phyloP scores from a whole-genome alignment of 371 early-diverging fungal genomes.

The Mucor irregularis region DNA sequence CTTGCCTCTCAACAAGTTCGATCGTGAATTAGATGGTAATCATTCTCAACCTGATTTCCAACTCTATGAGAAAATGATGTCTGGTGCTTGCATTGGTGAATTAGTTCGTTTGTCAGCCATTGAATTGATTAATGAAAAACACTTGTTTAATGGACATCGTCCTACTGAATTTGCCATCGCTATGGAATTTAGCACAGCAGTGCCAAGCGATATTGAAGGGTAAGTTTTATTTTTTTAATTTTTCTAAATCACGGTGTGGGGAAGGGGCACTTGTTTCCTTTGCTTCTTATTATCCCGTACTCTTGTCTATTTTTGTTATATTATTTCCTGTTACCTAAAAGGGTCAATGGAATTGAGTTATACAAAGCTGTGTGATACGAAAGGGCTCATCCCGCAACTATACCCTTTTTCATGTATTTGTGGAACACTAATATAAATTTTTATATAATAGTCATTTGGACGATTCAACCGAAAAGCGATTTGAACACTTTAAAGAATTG shows the following conservation, averaged over 20 bases:
- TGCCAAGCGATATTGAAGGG: slow-evolving; percentile 60
- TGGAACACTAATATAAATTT: slow-evolving; percentile 1
- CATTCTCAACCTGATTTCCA: slow-evolving; percentile 63
- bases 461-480: slow-evolving; percentile 3
- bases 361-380: too few relatives aligned
- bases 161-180: slow-evolving; percentile 66
- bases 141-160: slow-evolving; percentile 54
- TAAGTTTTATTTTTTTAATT: slow-evolving; percentile 1
- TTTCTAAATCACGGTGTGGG: too few relatives aligned
- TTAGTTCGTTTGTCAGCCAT: slow-evolving; percentile 67
- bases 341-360: too few relatives aligned
- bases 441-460: slow-evolving; percentile 11
- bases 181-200: slow-evolving; percentile 84
- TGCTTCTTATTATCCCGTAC: not conserved
- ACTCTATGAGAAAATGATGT: slow-evolving; percentile 80
- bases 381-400: too few relatives aligned
- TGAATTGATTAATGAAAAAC: slow-evolving; percentile 55
- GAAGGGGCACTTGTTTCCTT: too few relatives aligned
- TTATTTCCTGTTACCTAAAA: too few relatives aligned
- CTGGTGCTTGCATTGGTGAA: slow-evolving; percentile 83
- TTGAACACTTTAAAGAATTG: slow-evolving; percentile 14
- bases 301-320: not conserved
- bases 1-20: slow-evolving; percentile 71
- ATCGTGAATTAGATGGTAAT: slow-evolving; percentile 58
- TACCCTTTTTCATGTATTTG: too few relatives aligned